Base-by-base conservation (phyloP, 768 basidiomycete species). In the Coprinopsis sp. region DNA sequence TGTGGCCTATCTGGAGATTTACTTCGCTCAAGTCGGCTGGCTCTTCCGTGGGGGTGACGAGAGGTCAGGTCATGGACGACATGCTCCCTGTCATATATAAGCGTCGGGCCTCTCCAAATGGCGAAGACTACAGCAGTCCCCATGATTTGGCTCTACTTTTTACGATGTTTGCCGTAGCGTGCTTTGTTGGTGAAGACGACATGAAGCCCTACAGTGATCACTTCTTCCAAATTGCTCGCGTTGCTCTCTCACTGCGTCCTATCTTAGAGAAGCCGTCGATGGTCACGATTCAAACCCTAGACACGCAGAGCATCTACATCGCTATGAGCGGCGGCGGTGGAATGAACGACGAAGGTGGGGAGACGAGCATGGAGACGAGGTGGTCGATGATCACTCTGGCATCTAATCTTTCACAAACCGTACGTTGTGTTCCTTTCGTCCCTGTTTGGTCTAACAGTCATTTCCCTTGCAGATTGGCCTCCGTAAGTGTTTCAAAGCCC, bases 301-400 rank as follows among this genome's bases (percentile, higher is more conserved):
- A 84, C 60, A 58, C 87, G 51, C 69, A 82, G 65, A 82, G 83
- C 55, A 74, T 83, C 7, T 87, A 84, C 57, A 81, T 80, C 45
- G 79, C 77, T 14, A 79, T 87, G 82, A 81, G 76, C 52, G 81
- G 80, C 21, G 77, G 74, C 51, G 37, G 6, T 11, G 83, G 82
- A 58, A 56, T 77, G 13, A n/a, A n/a, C n/a, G n/a, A n/a, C n/a
- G n/a, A n/a, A n/a, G 69, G 67, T 45, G 72, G 71, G 43, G 82
- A 87, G 59, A 79, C 79, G 3, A 82, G 78, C 50, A 85, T 79
- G 82, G 83, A 84, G 65, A 77, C 78, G 65, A 79, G 83, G 16
- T 84, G 84, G 84, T 77, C 73, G 11, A 61, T 84, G 36, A 69
- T 83, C 30, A 79, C 77, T 10, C 66, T 86, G n/a, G 80, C 81